Evolutionary conservation across 2,329 filamentous ascomycete genomes (phyloP), one percentile per base, ranked within the genome.

Genomic region (Colletotrichum melonis): DNA sequence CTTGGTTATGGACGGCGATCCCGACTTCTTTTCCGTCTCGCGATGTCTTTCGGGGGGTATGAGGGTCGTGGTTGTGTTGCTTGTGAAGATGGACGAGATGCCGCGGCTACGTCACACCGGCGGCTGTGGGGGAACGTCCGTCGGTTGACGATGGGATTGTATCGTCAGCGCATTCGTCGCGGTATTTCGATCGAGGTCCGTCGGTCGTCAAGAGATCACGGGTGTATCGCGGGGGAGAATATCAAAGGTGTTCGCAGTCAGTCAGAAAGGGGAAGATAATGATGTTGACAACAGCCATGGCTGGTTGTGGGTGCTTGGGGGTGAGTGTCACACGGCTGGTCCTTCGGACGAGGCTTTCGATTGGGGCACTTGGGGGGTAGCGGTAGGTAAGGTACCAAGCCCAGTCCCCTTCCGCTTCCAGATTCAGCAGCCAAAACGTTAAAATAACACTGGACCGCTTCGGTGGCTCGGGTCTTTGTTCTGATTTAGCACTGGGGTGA

Each of bases 311-410:
- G 22, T 42, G 38, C 38, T 42, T 42, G 38, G 38, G 38, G 38
- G 14, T 26, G 26, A 26, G 22, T n/a, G 54, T 69, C 58, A 69
- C 58, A 57, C 38, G 28, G 28, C 24, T 49, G 54, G 30, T 35
- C 58, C 67, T 73, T 65, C 70, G 60, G 70, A 73, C 67, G 60
- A 65, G 55, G 60, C 67, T 52, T 62, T 73, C 42, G 69, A 35
- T 11, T 22, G 7, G 42, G 42, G 38, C 32, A 11, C 32, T 42
- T 42, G 38, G 38, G 38, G 32, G 32, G 32, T 35, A 35, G 32
- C 32, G 11, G 11, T 12, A 35, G 11, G 32, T 35, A 19, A 35
- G 32, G 16, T 42, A 19, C 38, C 38, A 42, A 42, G 7, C n/a
- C 42, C 19, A 49, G 42, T 49, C 42, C 42, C 56, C 42, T 60